These are phyloP conservation scores for Inga laurina DNA, from an alignment of 306 rosid species.

Conservation along the genomic window DNA sequence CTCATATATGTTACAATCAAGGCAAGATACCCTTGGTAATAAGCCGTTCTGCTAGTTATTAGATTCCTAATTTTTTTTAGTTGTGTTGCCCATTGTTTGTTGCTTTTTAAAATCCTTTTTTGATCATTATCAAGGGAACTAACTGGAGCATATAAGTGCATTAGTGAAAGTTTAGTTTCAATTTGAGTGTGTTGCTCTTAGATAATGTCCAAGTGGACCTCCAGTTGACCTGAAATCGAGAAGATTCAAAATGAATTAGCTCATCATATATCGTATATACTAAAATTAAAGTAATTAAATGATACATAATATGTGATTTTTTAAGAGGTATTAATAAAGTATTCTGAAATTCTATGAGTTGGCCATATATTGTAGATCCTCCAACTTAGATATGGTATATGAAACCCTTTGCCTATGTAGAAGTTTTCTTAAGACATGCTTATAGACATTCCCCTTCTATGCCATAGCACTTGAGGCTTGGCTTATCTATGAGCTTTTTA, in stretches of 20 bases:
- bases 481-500: background rate
- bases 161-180: constrained; percentile 3
- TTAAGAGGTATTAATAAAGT: background rate
- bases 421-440: background rate
- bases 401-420: background rate
- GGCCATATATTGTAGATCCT: background rate
- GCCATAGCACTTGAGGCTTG: background rate
- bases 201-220: background rate
- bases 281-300: background rate
- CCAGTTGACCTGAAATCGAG: background rate
- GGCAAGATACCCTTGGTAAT: constrained; percentile 84
- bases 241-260: background rate
- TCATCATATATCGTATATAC: background rate
- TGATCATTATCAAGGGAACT: background rate
- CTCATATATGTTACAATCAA: constrained; percentile 77
- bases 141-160: background rate
- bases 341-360: background rate
- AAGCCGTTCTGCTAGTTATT: constrained; percentile 41
- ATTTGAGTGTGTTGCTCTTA: background rate
- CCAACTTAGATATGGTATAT: background rate
- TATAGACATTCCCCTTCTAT: background rate
- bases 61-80: background rate
- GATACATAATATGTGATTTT: background rate
- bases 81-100: background rate
- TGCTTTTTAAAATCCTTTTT: background rate